Evolutionary conservation across 2,329 filamentous ascomycete species (phyloP).

Genomic region (Pyrenochaeta sp.): DNA sequence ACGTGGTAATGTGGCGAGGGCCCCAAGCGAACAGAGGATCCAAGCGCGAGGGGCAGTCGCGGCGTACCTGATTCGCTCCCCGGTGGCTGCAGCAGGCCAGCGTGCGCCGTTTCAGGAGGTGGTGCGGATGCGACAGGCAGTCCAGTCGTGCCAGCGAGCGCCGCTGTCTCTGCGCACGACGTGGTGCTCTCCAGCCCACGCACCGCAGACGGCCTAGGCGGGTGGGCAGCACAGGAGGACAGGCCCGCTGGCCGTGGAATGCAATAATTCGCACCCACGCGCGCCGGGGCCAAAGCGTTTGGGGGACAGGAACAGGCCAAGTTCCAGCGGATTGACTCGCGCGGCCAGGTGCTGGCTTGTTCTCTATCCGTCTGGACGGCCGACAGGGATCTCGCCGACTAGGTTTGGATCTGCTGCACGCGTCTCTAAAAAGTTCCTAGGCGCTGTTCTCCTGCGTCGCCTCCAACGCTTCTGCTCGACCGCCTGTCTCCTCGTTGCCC

Average conservation of each 20-base stretch:
- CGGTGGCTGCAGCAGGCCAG: slow-evolving; percentile 8
- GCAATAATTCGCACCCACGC: no score
- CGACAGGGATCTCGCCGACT: slow-evolving; percentile 13
- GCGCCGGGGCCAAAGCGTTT: neutral
- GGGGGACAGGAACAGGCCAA: neutral
- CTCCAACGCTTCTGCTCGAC: slow-evolving; percentile 2
- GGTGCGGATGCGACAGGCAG: neutral
- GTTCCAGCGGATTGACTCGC: slow-evolving; percentile 16
- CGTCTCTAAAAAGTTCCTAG: slow-evolving; percentile 16
- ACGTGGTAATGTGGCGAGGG: slow-evolving; percentile 10
- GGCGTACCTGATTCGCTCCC: slow-evolving; percentile 6
- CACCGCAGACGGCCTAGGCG: no score
- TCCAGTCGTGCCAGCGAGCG: no score
- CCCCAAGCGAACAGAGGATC: slow-evolving; percentile 7
- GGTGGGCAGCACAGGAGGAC: no score
- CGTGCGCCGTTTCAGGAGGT: slow-evolving; percentile 9
- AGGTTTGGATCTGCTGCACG: slow-evolving; percentile 17
- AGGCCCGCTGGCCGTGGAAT: no score
- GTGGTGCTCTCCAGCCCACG: no score
- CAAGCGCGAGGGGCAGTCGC: slow-evolving; percentile 16
- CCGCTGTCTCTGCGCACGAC: no score
- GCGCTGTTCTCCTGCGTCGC: slow-evolving; percentile 14
- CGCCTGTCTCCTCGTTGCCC: neutral
- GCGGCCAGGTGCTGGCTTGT: slow-evolving; percentile 3
- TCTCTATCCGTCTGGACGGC: slow-evolving; percentile 3